Percentiles rank a stretch among this genome's conserved stretches.
Conservation (phyloP, 805 yeast genomes). For the Suhomyces faveliae region DNA sequence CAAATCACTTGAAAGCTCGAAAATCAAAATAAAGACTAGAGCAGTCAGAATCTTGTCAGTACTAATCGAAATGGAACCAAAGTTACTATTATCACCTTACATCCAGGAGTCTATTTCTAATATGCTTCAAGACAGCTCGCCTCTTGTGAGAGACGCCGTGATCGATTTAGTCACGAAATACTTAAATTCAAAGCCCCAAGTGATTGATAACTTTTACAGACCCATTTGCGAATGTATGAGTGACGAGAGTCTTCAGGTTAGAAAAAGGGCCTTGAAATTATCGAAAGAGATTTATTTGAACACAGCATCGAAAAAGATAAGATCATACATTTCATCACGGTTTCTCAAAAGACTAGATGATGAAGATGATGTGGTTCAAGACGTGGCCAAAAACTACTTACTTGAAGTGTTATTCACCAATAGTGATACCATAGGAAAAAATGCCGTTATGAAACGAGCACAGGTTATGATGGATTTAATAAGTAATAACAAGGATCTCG, state of each 20-base stretch:
- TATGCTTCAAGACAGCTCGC: conserved; percentile 57
- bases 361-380: conserved; percentile 56
- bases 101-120: conserved; percentile 53
- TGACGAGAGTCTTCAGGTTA: conserved; percentile 64
- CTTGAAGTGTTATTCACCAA: conserved; percentile 18
- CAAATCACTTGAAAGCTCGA: conserved; percentile 26
- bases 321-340: conserved; percentile 46
- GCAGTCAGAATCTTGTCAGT: conserved; percentile 64
- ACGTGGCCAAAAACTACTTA: conserved; percentile 38
- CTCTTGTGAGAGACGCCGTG: conserved; percentile 75
- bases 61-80: conserved; percentile 52
- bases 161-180: conserved; percentile 61
- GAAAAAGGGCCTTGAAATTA: conserved; percentile 59
- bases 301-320: conserved; percentile 28
- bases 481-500: conserved; percentile 37
- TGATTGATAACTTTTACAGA: conserved; percentile 48
- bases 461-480: conserved; percentile 42
- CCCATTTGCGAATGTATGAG: conserved; percentile 47
- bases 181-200: conserved; percentile 41
- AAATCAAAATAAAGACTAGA: conserved; percentile 41
- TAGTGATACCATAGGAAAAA: background rate
- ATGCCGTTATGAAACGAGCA: conserved; percentile 9
- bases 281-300: conserved; percentile 46
- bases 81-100: conserved; percentile 46
- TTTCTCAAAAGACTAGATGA: conserved; percentile 61